Conservation (phyloP, 225 moss, liverwort and hornwort genomes). For the Rhytidiadelphus loreus region DNA sequence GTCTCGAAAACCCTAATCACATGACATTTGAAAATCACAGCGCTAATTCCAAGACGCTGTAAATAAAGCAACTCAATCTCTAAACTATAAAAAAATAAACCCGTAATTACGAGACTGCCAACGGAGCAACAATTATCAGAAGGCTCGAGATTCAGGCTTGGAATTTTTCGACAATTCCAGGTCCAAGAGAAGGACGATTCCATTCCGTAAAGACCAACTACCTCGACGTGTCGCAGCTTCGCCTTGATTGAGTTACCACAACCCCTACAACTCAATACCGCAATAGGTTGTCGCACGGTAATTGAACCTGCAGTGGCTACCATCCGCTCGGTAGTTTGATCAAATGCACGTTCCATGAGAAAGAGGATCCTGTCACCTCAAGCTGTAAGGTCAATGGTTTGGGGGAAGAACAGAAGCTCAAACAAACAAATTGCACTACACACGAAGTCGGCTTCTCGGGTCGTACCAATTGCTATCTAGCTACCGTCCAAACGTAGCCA, state of each 20-base stretch:
- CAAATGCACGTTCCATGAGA: neutral
- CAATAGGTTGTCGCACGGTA: neutral
- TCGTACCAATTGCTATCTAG: neutral
- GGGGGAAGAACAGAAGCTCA: neutral
- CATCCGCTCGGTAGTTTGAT: neutral
- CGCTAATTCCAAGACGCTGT: neutral
- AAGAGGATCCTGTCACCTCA: neutral
- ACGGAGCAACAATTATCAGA: neutral
- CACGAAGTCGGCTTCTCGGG: neutral
- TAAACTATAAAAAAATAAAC: neutral
- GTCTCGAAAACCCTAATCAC: neutral
- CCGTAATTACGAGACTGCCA: neutral
- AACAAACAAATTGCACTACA: neutral
- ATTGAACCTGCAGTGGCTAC: neutral
- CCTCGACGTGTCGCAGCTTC: neutral
- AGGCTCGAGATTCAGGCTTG: neutral
- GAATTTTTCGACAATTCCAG: neutral
- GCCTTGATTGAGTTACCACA: neutral
- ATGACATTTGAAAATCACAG: neutral
- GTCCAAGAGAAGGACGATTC: neutral
- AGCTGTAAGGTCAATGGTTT: neutral
- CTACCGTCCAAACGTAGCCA: neutral
- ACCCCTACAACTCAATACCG: neutral
- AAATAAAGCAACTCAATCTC: neutral
- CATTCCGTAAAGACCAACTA: neutral